Percentiles rank a stretch among this genome's conserved stretches.
Evolutionary conservation across 2,329 filamentous ascomycete genomes (phyloP).

Genomic region (Rachicladosporium sp.): DNA sequence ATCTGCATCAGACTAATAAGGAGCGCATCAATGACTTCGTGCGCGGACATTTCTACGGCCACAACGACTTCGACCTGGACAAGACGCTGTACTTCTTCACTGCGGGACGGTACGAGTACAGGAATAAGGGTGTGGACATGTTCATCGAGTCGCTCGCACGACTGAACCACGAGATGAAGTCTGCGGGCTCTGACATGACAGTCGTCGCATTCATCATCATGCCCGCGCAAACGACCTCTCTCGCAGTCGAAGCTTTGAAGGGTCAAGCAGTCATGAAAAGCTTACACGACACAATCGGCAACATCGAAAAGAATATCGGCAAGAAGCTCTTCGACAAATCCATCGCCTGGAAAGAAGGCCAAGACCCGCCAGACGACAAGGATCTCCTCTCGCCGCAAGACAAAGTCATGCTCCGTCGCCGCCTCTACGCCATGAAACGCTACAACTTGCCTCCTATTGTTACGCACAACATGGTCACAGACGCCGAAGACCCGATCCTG

Average conservation of each 20-base stretch:
- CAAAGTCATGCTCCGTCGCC: constrained; percentile 78
- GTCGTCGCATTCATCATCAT: constrained; percentile 98
- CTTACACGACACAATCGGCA: constrained; percentile 78
- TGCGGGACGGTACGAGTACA: constrained; percentile 89
- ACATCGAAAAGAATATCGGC: constrained; percentile 85
- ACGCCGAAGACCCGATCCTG: constrained; percentile 81
- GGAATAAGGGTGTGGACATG: constrained; percentile 99
- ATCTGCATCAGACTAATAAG: constrained; percentile 90
- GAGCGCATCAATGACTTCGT: constrained; percentile 98
- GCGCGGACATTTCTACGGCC: constrained; percentile 93
- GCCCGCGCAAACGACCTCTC: constrained; percentile 88
- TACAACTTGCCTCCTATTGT: constrained; percentile 84
- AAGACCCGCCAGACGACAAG: constrained; percentile 89
- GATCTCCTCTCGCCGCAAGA: constrained; percentile 87
- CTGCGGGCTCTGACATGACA: constrained; percentile 73
- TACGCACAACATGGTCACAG: constrained; percentile 97
- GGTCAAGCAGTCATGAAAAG: constrained; percentile 97
- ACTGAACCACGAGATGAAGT: constrained; percentile 85
- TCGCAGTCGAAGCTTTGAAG: constrained; percentile 91
- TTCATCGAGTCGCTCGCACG: constrained; percentile 95
- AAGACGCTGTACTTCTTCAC: constrained; percentile 98
- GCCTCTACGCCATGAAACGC: constrained; percentile 94
- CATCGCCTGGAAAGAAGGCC: constrained; percentile 88
- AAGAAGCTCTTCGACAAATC: constrained; percentile 91
- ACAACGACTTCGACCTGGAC: constrained; percentile 92